Evolutionary conservation across 75 land plant species (phyloP).

Genomic region (Cupressus sempervirens): DNA sequence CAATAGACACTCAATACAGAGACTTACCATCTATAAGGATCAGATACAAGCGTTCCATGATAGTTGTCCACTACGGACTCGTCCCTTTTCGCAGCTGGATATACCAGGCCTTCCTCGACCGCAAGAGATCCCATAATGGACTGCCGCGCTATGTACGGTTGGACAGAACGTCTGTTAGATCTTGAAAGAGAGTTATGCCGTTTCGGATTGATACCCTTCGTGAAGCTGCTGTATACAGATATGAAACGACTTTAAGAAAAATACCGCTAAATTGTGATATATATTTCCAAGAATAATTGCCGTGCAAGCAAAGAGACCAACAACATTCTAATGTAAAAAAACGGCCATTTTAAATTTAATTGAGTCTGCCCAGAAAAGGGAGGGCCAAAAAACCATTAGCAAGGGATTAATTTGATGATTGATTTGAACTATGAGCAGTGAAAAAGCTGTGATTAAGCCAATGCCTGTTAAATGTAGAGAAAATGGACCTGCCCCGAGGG

Average conservation of each 20-base stretch:
- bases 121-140: slow-evolving; percentile 49
- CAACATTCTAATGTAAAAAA: not conserved
- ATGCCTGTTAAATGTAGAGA: not conserved
- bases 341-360: too few relatives aligned
- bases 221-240: not conserved
- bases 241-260: not conserved
- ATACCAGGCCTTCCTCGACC: slow-evolving; percentile 22
- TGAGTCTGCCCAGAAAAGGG: not conserved
- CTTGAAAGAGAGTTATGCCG: not conserved
- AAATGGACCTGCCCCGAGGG: not conserved
- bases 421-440: not conserved
- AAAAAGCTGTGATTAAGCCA: not conserved
- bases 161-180: not conserved
- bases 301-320: too few relatives aligned
- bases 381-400: not conserved
- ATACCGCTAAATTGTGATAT: not conserved
- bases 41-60: slow-evolving; percentile 64
- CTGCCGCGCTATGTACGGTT: not conserved
- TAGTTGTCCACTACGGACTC: slow-evolving; percentile 74
- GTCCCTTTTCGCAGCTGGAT: slow-evolving; percentile 66
- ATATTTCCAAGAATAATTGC: not conserved
- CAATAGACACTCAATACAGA: not conserved
- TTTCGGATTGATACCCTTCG: not conserved
- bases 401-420: not conserved
- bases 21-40: slow-evolving; percentile 85